Conservation (phyloP, 192 early-diverging fungal genomes). For the Coemansia sp. region DNA sequence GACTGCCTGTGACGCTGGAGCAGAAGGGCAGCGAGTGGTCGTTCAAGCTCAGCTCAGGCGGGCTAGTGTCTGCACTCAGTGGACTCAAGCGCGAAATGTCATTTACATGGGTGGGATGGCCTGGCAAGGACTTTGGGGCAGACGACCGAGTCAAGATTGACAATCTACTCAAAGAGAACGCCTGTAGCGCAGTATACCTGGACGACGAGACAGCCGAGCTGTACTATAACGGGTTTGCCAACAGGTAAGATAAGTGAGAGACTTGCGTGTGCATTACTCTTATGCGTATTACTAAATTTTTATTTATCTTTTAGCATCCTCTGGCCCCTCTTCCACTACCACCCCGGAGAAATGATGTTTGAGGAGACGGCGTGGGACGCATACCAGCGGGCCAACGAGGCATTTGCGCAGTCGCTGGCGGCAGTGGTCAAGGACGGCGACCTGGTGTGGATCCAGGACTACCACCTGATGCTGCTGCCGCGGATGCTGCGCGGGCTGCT, state of each 20-base stretch:
- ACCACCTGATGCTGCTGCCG: conserved; percentile 98
- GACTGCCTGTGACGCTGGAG: conserved; percentile 87
- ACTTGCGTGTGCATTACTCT: not conserved
- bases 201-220: conserved; percentile 89
- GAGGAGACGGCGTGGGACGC: conserved; percentile 93
- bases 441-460: conserved; percentile 93
- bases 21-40: conserved; percentile 58
- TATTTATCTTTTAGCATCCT: conserved; percentile 69
- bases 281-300: not conserved
- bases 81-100: conserved; percentile 94
- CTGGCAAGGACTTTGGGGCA: conserved; percentile 83
- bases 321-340: conserved; percentile 99
- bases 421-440: conserved; percentile 88
- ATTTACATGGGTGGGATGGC: conserved; percentile 99
- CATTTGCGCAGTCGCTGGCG: conserved; percentile 92
- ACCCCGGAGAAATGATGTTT: conserved; percentile 97
- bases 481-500: conserved; percentile 72
- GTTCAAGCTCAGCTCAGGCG: conserved; percentile 90
- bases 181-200: conserved; percentile 93
- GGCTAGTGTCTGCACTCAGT: conserved; percentile 91
- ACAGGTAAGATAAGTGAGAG: conserved; percentile 58
- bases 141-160: conserved; percentile 75
- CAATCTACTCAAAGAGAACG: conserved; percentile 76
- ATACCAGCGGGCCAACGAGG: conserved; percentile 87
- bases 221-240: conserved; percentile 99